Percentiles rank a stretch among this genome's conserved stretches.
These are phyloP conservation scores for Citeromyces nyonsensis DNA, from an alignment of 805 yeast species.

Conservation along the genomic window DNA sequence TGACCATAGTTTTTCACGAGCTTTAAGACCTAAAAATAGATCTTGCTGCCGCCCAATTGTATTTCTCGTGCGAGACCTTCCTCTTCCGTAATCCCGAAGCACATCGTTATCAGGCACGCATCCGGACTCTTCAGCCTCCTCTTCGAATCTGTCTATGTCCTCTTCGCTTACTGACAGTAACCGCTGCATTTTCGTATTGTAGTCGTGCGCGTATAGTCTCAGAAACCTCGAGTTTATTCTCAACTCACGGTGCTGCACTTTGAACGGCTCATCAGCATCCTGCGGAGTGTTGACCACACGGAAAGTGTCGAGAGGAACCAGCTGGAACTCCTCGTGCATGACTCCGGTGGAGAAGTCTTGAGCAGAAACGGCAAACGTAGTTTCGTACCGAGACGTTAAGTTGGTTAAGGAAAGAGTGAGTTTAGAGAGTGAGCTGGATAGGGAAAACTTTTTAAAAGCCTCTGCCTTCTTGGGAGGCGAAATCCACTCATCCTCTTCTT, in stretches of 20 bases:
- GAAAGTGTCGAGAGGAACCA: conserved; percentile 3
- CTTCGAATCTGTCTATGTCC: conserved; percentile 15
- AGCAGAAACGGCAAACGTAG: no score
- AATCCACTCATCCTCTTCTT: neutral
- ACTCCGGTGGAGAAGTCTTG: no score
- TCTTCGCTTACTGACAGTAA: conserved; percentile 15
- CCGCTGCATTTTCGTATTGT: conserved; percentile 19
- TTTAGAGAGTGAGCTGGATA: neutral
- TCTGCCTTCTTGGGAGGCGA: neutral
- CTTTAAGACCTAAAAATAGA: conserved; percentile 17
- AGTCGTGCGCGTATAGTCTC: conserved; percentile 32
- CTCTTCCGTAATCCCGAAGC: conserved; percentile 7
- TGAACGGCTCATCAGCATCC: neutral
- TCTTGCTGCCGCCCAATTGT: neutral
- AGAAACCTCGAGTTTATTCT: conserved; percentile 34
- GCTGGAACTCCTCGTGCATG: neutral
- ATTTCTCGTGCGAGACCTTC: conserved; percentile 1
- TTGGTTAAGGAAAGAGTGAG: neutral
- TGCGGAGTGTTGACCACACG: neutral
- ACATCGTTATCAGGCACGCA: conserved; percentile 1
- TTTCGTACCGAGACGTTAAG: neutral
- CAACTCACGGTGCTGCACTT: conserved; percentile 20
- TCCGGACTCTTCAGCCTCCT: conserved; percentile 10
- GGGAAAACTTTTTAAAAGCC: neutral
- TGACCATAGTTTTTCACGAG: conserved; percentile 37